These are phyloP conservation scores for Aureobasidium melanogenum DNA, from an alignment of 2,329 filamentous ascomycete genomes.

Conservation along the genomic window DNA sequence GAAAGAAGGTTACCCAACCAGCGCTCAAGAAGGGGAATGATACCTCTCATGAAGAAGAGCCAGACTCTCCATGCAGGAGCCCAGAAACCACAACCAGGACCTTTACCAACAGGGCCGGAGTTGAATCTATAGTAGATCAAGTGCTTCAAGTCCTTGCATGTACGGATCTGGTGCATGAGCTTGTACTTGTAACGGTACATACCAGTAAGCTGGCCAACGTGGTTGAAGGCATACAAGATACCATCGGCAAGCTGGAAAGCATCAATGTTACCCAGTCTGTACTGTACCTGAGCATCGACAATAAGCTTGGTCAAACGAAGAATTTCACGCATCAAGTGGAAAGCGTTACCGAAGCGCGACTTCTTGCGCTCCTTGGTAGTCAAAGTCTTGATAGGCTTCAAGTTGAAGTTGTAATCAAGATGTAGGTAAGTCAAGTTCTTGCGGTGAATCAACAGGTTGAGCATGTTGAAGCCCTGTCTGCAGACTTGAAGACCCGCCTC, in stretches of 20 bases:
- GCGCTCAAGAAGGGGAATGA: conserved; percentile 89
- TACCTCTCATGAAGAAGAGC: conserved; percentile 98
- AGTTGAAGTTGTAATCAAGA: conserved; percentile 98
- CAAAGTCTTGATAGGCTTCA: conserved; percentile 97
- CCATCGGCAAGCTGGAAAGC: conserved; percentile 97
- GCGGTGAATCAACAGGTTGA: conserved; percentile 92
- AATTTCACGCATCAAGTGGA: conserved; percentile 98
- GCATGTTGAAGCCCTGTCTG: conserved; percentile 97
- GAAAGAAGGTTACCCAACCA: conserved; percentile 97
- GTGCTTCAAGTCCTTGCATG: conserved; percentile 98
- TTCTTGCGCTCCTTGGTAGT: conserved; percentile 99
- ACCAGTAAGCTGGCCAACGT: conserved; percentile 93
- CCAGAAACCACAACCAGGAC: conserved; percentile 98
- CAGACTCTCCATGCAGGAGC: conserved; percentile 97
- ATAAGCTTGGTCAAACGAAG: conserved; percentile 92
- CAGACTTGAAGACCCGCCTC: conserved; percentile 97
- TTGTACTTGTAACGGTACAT: conserved; percentile 99
- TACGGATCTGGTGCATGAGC: conserved; percentile 98
- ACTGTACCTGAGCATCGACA: conserved; percentile 96
- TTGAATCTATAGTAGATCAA: conserved; percentile 99
- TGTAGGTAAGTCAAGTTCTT: conserved; percentile 98
- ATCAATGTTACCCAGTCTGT: conserved; percentile 93
- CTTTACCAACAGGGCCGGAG: conserved; percentile 90
- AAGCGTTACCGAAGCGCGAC: conserved; percentile 96
- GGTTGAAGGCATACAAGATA: conserved; percentile 98